phyloP scores from a whole-genome alignment of 331 rosid genomes.

The Spiraea crenata region DNA sequence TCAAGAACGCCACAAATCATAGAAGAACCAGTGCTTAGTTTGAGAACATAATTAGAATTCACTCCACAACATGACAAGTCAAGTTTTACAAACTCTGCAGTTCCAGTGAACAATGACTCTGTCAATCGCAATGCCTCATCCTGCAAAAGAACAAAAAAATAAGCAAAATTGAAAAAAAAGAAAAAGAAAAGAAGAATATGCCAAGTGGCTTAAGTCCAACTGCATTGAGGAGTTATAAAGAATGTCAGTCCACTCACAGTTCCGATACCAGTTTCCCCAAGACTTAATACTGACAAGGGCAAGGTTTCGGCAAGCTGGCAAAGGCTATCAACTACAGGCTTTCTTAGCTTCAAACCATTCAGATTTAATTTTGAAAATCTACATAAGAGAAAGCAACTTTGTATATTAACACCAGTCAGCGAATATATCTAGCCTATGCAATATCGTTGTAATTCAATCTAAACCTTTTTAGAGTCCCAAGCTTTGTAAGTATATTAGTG shows the following conservation, averaged over 20 bases:
- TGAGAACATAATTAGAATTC: slow-evolving; percentile 45
- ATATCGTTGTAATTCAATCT: slow-evolving; percentile 21
- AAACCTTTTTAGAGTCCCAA: slow-evolving; percentile 64
- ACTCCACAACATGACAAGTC: slow-evolving; percentile 76
- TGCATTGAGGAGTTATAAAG: neutral
- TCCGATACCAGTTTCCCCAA: slow-evolving; percentile 80
- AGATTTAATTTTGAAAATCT: slow-evolving; percentile 77
- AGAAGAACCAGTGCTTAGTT: slow-evolving; percentile 29
- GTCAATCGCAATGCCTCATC: slow-evolving; percentile 56
- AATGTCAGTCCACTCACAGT: slow-evolving; percentile 48
- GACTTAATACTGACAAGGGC: slow-evolving; percentile 64
- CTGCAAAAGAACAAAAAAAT: slow-evolving; percentile 37
- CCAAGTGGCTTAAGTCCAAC: neutral
- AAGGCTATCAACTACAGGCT: slow-evolving; percentile 66
- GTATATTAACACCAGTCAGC: slow-evolving; percentile 15
- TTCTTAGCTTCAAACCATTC: slow-evolving; percentile 76
- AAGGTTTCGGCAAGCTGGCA: slow-evolving; percentile 60
- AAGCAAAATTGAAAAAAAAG: neutral
- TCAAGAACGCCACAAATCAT: slow-evolving; percentile 53
- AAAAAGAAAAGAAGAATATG: neutral
- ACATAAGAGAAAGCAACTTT: slow-evolving; percentile 19
- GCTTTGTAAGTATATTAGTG: slow-evolving; percentile 62
- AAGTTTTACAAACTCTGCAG: slow-evolving; percentile 68
- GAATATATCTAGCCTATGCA: slow-evolving; percentile 4
- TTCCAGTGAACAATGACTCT: slow-evolving; percentile 50